These are phyloP conservation scores for Fusarium paranaense DNA, from an alignment of 2,329 filamentous ascomycete genomes.

Conservation along the genomic window DNA sequence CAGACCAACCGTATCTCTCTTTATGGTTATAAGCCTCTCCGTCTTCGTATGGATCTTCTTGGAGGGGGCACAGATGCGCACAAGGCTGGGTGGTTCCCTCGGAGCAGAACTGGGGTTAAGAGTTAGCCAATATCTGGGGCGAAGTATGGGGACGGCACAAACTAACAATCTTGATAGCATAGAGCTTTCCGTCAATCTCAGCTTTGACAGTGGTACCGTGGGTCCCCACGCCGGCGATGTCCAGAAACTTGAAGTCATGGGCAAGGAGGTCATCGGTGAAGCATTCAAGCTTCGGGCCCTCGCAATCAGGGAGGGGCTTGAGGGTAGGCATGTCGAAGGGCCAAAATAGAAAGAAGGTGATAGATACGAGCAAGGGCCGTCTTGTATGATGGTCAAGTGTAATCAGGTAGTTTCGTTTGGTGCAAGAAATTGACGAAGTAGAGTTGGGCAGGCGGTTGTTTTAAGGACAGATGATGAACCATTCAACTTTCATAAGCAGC, in stretches of 20 bases:
- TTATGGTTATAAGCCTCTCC: not conserved
- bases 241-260: not conserved
- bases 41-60: not conserved
- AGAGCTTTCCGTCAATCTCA: slow-evolving; percentile 2
- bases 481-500: not conserved
- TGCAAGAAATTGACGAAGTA: not conserved
- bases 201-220: not conserved
- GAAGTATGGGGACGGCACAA: not conserved
- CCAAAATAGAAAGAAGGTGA: not conserved
- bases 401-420: not conserved
- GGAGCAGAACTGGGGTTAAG: not conserved
- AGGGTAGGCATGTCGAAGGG: not conserved
- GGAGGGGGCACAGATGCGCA: not conserved
- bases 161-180: slow-evolving; percentile 18
- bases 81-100: not conserved
- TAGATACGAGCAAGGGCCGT: not conserved
- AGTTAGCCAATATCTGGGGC: not conserved
- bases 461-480: not conserved
- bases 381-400: not conserved
- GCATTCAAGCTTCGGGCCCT: slow-evolving; percentile 14
- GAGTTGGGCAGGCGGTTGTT: not conserved
- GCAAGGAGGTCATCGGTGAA: slow-evolving; percentile 12
- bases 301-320: slow-evolving; percentile 4
- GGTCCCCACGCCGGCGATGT: rapidly evolving
- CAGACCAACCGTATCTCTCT: not conserved